Evolutionary conservation across 1,139 yeast genomes (phyloP), one percentile per base, ranked within the genome.

Genomic region (Williopsis jadinii): DNA sequence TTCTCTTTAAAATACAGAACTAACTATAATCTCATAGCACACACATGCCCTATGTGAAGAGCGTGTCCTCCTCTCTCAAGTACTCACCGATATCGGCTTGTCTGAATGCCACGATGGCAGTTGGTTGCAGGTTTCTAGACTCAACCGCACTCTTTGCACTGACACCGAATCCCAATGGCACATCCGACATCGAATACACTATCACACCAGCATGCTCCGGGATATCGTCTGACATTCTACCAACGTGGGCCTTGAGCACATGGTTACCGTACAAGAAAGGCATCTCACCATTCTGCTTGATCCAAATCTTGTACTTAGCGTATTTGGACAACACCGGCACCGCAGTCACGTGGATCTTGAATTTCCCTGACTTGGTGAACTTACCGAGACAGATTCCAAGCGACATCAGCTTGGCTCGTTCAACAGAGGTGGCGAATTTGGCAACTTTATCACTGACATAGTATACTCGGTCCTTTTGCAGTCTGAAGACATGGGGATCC

Each of bases 61-160:
- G 70, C 32, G 97, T 85, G 63, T 92, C 98, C 70, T 92, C 98
- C 57, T 94, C 98, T 74, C 99, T 87, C 60, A 92, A 74, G 60
- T 88, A 92, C 66, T 92, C 99, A 51, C 99, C 99, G 54, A 92
- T 88, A 70, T 92, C 99, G 52, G 95, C 85, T 63, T 92, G 99
- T 74, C 98, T 81, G 63, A 86, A 92, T 10, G 95, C 95, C 12
- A 90, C 95, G 39, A 92, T 90, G 33, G 83, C 95, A 26, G 95
- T 92, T 39, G 98, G 98, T 60, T 85, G 95, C 53, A 88, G 69
- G 59, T 80, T 78, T 63, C 94, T 78, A 19, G 94, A 80, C 60
- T 90, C 98, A 36, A 78, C 73, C n/a, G 97, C 88, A 28, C 95
- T 79, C 63, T 87, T 90, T 34, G 98, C 90, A 58, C 92, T 77